These are phyloP conservation scores for Entomortierella parvispora DNA, from an alignment of 192 early-diverging fungal genomes.

Conservation along the genomic window DNA sequence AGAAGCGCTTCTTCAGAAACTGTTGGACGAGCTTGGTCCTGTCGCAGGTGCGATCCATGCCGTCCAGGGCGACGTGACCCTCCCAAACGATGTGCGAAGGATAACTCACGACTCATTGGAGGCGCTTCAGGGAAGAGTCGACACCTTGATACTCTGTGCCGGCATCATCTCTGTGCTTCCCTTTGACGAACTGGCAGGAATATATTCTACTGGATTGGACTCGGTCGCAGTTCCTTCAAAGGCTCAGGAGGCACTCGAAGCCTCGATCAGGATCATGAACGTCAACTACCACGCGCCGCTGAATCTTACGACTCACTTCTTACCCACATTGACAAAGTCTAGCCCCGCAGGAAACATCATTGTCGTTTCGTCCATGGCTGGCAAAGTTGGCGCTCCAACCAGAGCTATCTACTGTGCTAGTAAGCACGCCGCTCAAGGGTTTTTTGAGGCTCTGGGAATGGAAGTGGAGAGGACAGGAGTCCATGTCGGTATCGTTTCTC, in stretches of 20 bases:
- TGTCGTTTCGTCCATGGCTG: constrained; percentile 81
- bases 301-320: constrained; percentile 58
- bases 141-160: constrained; percentile 81
- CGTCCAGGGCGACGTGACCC: constrained; percentile 69
- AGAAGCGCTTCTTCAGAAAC: constrained; percentile 54
- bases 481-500: constrained; percentile 72
- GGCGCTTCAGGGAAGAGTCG: constrained; percentile 53
- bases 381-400: constrained; percentile 78
- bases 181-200: constrained; percentile 67
- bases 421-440: constrained; percentile 86
- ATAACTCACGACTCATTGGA: constrained; percentile 46
- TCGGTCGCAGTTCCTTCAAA: constrained; percentile 11
- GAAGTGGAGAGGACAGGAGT: constrained; percentile 72
- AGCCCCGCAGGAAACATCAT: constrained; percentile 64
- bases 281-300: constrained; percentile 71
- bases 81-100: constrained; percentile 57
- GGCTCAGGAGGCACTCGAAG: constrained; percentile 27
- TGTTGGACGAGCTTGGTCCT: constrained; percentile 57
- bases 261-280: constrained; percentile 59
- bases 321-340: constrained; percentile 61
- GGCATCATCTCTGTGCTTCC: constrained; percentile 79
- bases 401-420: constrained; percentile 80
- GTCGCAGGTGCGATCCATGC: constrained; percentile 30
- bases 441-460: constrained; percentile 83
- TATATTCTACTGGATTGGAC: constrained; percentile 17